Conservation (phyloP, 345 rosid species). For the Carallia brachiata region DNA sequence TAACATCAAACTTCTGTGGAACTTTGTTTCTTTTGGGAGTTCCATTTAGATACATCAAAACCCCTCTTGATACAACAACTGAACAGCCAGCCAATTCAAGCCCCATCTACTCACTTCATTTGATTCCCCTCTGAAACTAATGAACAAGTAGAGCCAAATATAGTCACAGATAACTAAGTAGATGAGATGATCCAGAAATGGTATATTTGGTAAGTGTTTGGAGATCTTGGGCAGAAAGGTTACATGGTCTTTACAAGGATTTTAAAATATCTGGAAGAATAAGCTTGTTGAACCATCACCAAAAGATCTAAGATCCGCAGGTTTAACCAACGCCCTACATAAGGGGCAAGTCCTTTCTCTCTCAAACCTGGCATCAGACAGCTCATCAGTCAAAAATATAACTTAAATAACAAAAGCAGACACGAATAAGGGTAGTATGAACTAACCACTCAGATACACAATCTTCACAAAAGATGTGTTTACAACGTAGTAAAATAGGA, state of each 20-base stretch:
- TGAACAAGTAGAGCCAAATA: conserved; percentile 6
- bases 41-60: conserved; percentile 12
- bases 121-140: conserved; percentile 5
- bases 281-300: conserved; percentile 61
- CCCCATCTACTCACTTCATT: conserved; percentile 2
- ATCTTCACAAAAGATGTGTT: conserved; percentile 69
- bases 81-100: conserved; percentile 9
- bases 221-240: neutral
- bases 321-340: conserved; percentile 55
- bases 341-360: conserved; percentile 67
- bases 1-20: conserved; percentile 4
- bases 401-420: neutral
- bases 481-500: conserved; percentile 52
- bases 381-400: neutral
- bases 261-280: conserved; percentile 51
- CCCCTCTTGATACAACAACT: neutral
- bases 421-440: neutral
- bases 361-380: conserved; percentile 47
- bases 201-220: neutral
- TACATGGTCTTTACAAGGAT: neutral
- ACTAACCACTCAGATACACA: conserved; percentile 65
- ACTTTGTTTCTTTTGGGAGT: conserved; percentile 6
- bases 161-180: conserved; percentile 6
- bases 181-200: neutral
- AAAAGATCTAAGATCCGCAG: conserved; percentile 44